Percentiles rank a stretch among this genome's conserved stretches.
These are phyloP conservation scores for Quercus aquifolioides DNA, from an alignment of 306 rosid genomes.

Conservation along the genomic window DNA sequence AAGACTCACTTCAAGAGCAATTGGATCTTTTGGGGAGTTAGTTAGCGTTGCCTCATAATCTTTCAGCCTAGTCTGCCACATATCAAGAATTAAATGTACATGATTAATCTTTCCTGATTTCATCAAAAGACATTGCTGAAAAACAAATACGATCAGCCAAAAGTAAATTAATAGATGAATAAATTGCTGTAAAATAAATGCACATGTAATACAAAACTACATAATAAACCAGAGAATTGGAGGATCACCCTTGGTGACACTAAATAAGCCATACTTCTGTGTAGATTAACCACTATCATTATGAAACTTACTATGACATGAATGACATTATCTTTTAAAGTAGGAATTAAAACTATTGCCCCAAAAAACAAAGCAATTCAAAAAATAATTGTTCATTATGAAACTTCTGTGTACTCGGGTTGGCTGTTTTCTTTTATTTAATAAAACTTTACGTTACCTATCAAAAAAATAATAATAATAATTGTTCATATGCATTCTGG, in stretches of 20 bases:
- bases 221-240: neutral
- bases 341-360: neutral
- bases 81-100: conserved; percentile 13
- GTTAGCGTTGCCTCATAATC: conserved; percentile 64
- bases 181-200: neutral
- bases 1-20: conserved; percentile 83
- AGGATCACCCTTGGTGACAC: neutral
- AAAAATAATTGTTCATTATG: neutral
- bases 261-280: neutral
- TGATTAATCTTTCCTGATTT: conserved; percentile 12
- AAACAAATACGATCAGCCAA: neutral
- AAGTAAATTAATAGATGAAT: neutral
- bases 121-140: neutral
- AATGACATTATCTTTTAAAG: too few relatives aligned
- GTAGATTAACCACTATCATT: neutral
- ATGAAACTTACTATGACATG: too few relatives aligned
- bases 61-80: conserved; percentile 72
- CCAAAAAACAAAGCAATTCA: neutral
- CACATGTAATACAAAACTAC: neutral
- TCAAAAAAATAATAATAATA: neutral
- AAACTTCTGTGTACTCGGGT: too few relatives aligned
- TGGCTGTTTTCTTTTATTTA: too few relatives aligned
- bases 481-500: neutral
- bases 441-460: too few relatives aligned
- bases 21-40: conserved; percentile 71